phyloP scores from a whole-genome alignment of 169 alveolate genomes.

The Plasmodium billcollinsi region DNA sequence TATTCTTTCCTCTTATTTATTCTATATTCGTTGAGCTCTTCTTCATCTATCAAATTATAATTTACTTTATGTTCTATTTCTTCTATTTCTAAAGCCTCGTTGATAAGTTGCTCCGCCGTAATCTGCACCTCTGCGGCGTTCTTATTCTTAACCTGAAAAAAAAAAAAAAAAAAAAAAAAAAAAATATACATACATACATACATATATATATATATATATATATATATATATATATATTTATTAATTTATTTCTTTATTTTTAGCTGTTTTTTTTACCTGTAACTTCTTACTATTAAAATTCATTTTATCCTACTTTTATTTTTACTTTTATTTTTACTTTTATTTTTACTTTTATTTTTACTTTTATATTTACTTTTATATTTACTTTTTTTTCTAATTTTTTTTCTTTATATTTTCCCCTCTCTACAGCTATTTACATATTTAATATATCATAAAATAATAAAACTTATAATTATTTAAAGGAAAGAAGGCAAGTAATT shows the following conservation, averaged over 20 bases:
- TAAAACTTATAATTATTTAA: too few species aligned
- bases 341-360: neutral
- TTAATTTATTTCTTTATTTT: neutral
- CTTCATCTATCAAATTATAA: conserved; percentile 90
- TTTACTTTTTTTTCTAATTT: too few species aligned
- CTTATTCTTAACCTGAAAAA: conserved; percentile 93
- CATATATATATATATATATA: neutral
- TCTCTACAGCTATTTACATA: too few species aligned
- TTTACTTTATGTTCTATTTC: conserved; percentile 88
- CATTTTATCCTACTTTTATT: conserved; percentile 10
- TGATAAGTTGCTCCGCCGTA: conserved; percentile 98
- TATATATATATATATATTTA: neutral
- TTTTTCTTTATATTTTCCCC: too few species aligned
- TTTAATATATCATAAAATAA: too few species aligned
- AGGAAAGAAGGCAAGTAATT: too few species aligned
- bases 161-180: neutral
- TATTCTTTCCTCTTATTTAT: conserved; percentile 95
- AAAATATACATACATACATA: neutral
- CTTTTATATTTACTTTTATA: too few species aligned
- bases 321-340: too few species aligned
- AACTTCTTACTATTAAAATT: conserved; percentile 47
- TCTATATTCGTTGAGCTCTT: conserved; percentile 95
- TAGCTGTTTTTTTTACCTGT: conserved; percentile 37
- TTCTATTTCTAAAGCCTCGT: conserved; percentile 97
- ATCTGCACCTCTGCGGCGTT: conserved; percentile 98